These are phyloP conservation scores for Ceratobasidium sp. DNA, from an alignment of 1,284 basidiomycete species.

Conservation along the genomic window DNA sequence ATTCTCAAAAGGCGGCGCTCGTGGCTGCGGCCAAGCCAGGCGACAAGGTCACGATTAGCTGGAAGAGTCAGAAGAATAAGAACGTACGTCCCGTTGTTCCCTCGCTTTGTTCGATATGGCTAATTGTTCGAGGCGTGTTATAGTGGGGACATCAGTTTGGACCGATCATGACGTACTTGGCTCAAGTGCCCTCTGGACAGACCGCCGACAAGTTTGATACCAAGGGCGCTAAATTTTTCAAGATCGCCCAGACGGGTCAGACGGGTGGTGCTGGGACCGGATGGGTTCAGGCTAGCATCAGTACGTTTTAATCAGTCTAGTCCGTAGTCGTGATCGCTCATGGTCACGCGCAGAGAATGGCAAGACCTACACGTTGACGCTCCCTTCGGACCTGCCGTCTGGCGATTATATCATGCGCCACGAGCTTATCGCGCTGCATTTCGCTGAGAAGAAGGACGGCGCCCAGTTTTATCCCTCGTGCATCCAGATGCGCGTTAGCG, in stretches of 20 bases:
- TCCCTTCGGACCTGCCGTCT: constrained; percentile 70
- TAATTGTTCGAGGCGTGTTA: constrained; percentile 52
- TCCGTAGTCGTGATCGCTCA: not conserved
- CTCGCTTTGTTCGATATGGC: not conserved
- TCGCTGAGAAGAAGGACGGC: constrained; percentile 65
- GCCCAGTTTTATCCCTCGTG: constrained; percentile 83
- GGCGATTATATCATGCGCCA: constrained; percentile 80
- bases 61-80: constrained; percentile 40
- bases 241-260: constrained; percentile 67
- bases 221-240: constrained; percentile 77
- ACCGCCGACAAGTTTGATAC: constrained; percentile 73
- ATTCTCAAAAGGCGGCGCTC: constrained; percentile 66
- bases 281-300: constrained; percentile 64
- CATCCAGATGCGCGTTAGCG: constrained; percentile 71
- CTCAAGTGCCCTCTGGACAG: constrained; percentile 62
- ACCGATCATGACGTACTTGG: constrained; percentile 80
- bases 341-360: constrained; percentile 56
- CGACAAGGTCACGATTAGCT: constrained; percentile 67
- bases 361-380: constrained; percentile 62
- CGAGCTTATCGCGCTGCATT: constrained; percentile 80
- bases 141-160: constrained; percentile 79
- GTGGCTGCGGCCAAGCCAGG: constrained; percentile 76
- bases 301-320: constrained; percentile 52
- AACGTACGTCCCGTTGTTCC: constrained; percentile 21
- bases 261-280: constrained; percentile 46